Percentiles rank a stretch among this genome's conserved stretches.
Conservation (phyloP, 352 stramenopile species). For the Globisporangium irregulare region DNA sequence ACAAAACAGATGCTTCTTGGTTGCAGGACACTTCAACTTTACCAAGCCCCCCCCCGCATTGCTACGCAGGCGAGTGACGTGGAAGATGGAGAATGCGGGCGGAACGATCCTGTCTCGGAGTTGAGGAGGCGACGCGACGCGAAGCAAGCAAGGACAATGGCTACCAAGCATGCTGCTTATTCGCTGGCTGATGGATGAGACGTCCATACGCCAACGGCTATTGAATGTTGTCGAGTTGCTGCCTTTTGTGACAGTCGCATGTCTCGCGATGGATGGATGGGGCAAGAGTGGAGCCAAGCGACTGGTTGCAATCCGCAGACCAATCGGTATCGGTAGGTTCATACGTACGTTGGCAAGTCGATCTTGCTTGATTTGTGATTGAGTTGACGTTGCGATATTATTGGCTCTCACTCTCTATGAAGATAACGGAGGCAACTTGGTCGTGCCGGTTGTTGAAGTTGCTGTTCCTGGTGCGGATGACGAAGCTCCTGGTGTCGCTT, state of each 20-base stretch:
- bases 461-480: neutral
- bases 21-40: slow-evolving; percentile 2
- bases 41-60: neutral
- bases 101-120: neutral
- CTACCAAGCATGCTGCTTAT: neutral
- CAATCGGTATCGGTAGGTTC: neutral
- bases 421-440: slow-evolving; percentile 13
- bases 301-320: neutral
- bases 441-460: neutral
- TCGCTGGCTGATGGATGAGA: neutral
- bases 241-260: neutral
- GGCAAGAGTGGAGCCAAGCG: neutral
- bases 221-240: neutral
- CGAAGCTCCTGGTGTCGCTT: neutral
- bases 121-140: neutral
- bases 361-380: neutral
- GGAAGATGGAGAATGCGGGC: neutral
- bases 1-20: neutral
- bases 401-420: neutral
- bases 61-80: neutral
- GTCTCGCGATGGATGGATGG: neutral
- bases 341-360: neutral
- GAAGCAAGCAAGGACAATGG: neutral
- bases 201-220: neutral
- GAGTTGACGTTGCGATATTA: neutral